Evolutionary conservation across 2,329 filamentous ascomycete species (phyloP).

Genomic region (Alternaria sp.): DNA sequence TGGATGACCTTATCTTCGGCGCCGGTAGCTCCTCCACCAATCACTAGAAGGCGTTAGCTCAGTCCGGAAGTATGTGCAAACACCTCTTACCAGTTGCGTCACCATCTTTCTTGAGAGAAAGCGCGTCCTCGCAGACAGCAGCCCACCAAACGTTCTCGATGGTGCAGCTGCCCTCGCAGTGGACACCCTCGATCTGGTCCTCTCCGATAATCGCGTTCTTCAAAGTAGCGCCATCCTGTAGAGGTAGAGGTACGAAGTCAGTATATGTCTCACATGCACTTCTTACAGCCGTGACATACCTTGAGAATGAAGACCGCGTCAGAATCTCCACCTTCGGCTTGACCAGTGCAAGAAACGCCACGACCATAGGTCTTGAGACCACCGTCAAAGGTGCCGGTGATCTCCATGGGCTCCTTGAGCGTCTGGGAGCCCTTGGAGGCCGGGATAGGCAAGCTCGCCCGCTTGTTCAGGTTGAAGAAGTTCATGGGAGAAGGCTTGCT

Average conservation of each 20-base stretch:
- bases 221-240: neutral
- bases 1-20: slow-evolving; percentile 53
- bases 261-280: neutral
- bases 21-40: slow-evolving; percentile 49
- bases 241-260: neutral
- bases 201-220: slow-evolving; percentile 16
- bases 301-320: slow-evolving; percentile 58
- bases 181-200: slow-evolving; percentile 51
- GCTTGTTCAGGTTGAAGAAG: slow-evolving; percentile 37
- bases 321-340: slow-evolving; percentile 53
- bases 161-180: slow-evolving; percentile 53
- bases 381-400: slow-evolving; percentile 41
- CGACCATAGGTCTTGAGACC: slow-evolving; percentile 45
- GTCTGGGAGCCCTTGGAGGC: slow-evolving; percentile 38
- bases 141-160: slow-evolving; percentile 52
- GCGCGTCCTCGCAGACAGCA: slow-evolving; percentile 49
- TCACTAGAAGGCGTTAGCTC: slow-evolving; percentile 29
- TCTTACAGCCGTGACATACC: neutral
- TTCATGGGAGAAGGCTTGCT: slow-evolving; percentile 16
- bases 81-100: slow-evolving; percentile 11
- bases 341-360: slow-evolving; percentile 49
- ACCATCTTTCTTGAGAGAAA: slow-evolving; percentile 41
- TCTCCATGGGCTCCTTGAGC: slow-evolving; percentile 25
- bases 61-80: neutral
- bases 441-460: slow-evolving; percentile 39